These are phyloP conservation scores for Xylaria castorea DNA, from an alignment of 495 filamentous ascomycete species.

Conservation along the genomic window DNA sequence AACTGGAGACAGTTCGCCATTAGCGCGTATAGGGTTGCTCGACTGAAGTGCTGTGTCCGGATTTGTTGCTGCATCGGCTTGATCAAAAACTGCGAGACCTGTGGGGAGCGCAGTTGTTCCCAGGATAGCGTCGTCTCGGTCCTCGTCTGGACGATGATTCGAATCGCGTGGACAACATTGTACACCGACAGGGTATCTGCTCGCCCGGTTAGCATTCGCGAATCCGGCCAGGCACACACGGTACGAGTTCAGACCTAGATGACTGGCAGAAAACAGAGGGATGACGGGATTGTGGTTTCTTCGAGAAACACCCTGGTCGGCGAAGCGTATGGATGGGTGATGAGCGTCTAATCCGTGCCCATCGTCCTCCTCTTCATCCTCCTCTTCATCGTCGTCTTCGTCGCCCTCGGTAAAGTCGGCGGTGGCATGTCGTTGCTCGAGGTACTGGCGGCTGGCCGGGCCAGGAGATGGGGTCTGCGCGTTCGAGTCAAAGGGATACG, in stretches of 20 bases:
- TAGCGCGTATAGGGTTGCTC: constrained; percentile 85
- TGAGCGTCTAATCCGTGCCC: constrained; percentile 53
- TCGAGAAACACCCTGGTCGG: constrained; percentile 39
- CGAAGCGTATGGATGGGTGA: constrained; percentile 51
- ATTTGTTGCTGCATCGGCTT: constrained; percentile 91
- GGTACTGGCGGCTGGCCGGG: constrained; percentile 45
- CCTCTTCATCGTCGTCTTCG: constrained; percentile 48
- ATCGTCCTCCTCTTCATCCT: constrained; percentile 32
- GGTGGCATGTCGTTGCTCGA: constrained; percentile 55
- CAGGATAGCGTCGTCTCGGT: constrained; percentile 94
- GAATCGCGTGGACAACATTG: constrained; percentile 86
- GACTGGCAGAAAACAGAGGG: constrained; percentile 81
- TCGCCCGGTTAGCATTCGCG: constrained; percentile 6
- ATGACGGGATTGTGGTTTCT: constrained; percentile 68
- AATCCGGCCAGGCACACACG: neutral
- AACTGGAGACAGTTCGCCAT: constrained; percentile 95
- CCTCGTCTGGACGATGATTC: constrained; percentile 76
- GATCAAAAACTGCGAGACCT: constrained; percentile 92
- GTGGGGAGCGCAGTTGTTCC: constrained; percentile 93
- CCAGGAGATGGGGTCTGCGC: constrained; percentile 43
- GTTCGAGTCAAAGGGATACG: constrained; percentile 39
- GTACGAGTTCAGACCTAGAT: constrained; percentile 66
- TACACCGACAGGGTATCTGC: constrained; percentile 76
- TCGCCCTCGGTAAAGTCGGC: constrained; percentile 64
- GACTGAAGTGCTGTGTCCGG: constrained; percentile 76